Percentiles rank a stretch among this genome's conserved stretches.
These are phyloP conservation scores for Simmondsia chinensis DNA, from an alignment of 148 eudicot genomes.

Conservation along the genomic window DNA sequence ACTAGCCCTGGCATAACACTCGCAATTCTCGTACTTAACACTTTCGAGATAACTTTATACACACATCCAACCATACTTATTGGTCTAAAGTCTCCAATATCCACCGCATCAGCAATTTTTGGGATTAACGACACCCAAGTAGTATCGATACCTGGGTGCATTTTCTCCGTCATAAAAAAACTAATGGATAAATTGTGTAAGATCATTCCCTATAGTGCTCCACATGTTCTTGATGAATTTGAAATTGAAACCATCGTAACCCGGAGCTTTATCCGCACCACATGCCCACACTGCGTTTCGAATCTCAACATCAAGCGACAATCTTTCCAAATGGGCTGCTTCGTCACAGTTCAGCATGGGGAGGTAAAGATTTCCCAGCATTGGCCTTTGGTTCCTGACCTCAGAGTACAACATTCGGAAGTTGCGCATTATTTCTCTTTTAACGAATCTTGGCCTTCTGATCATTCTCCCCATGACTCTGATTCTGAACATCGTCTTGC, in stretches of 20 bases:
- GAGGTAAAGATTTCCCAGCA: too few relatives aligned
- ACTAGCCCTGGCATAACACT: not conserved
- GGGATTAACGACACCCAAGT: not conserved
- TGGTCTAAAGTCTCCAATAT: not conserved
- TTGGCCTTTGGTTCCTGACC: too few relatives aligned
- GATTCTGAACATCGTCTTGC: not conserved
- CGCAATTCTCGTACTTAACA: not conserved
- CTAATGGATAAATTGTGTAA: not conserved
- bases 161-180: not conserved
- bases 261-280: too few relatives aligned
- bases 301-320: too few relatives aligned
- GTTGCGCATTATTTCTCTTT: not conserved
- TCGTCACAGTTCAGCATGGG: too few relatives aligned
- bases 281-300: too few relatives aligned
- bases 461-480: not conserved
- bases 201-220: not conserved
- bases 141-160: not conserved
- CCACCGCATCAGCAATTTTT: not conserved
- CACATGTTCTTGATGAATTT: too few relatives aligned
- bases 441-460: not conserved
- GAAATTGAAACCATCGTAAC: too few relatives aligned
- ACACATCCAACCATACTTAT: not conserved
- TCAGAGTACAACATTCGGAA: too few relatives aligned
- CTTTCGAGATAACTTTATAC: not conserved
- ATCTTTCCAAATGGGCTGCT: too few relatives aligned